Percentiles rank a stretch among this genome's conserved stretches.
These are phyloP conservation scores for Tylopilus vinaceipallidus DNA, from an alignment of 768 basidiomycete species.

Conservation along the genomic window DNA sequence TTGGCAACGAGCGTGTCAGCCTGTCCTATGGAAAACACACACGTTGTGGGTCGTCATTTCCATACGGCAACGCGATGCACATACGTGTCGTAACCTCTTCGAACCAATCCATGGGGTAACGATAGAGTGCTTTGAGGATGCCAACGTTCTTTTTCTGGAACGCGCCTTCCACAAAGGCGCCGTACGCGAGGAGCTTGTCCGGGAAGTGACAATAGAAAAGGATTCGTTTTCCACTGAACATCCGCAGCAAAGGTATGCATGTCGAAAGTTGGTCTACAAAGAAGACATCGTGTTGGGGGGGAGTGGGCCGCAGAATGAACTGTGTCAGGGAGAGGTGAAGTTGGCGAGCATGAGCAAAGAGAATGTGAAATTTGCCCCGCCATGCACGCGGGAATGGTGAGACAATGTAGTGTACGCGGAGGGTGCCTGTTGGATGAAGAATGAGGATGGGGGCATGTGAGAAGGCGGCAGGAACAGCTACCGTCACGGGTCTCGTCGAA, in stretches of 20 bases:
- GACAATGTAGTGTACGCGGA: conserved; percentile 67
- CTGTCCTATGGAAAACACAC: conserved; percentile 51
- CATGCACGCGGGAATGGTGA: conserved; percentile 81
- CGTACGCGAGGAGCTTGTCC: conserved; percentile 84
- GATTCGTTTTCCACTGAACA: conserved; percentile 67
- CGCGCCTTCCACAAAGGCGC: conserved; percentile 56
- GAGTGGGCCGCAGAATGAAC: conserved; percentile 52
- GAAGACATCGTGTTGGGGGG: conserved; percentile 70
- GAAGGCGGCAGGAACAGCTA: conserved; percentile 24
- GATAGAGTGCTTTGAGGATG: conserved; percentile 72
- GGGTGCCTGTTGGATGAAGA: conserved; percentile 57
- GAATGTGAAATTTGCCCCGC: conserved; percentile 79
- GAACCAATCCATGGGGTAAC: conserved; percentile 84
- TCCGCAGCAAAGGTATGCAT: conserved; percentile 79
- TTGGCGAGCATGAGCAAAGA: conserved; percentile 87
- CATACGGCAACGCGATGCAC: conserved; percentile 25
- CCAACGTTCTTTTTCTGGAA: conserved; percentile 39
- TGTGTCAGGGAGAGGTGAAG: conserved; percentile 63
- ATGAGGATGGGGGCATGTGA: conserved; percentile 7
- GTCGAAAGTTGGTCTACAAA: conserved; percentile 96
- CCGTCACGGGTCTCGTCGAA: conserved; percentile 95
- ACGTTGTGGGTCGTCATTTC: not conserved
- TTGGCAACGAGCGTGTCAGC: conserved; percentile 91
- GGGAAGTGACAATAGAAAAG: conserved; percentile 99
- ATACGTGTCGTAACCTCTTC: conserved; percentile 88